Conservation (phyloP, 2,329 filamentous ascomycete species). For the Scleromitrula shiraiana region DNA sequence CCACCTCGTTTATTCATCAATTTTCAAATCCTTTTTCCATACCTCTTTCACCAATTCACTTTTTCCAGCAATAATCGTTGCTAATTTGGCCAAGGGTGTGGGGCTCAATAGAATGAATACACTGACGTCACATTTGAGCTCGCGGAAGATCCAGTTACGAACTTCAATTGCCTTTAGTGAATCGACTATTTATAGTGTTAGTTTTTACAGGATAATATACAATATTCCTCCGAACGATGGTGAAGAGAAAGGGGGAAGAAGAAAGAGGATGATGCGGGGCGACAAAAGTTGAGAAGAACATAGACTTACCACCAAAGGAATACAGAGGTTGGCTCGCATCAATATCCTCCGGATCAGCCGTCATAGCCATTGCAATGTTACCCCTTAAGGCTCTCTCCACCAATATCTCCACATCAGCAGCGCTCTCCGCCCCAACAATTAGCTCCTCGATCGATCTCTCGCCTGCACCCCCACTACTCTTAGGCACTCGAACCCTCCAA, state of each 20-base stretch:
- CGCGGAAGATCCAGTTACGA: constrained; percentile 39
- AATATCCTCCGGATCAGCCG: constrained; percentile 13
- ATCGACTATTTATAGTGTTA: constrained; percentile 31
- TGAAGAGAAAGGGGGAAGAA: not conserved
- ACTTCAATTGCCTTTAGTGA: constrained; percentile 43
- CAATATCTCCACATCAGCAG: not conserved
- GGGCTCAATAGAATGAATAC: not conserved
- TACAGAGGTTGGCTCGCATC: constrained; percentile 17
- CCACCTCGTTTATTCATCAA: not conserved
- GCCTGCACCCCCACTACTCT: not conserved
- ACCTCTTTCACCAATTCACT: not conserved
- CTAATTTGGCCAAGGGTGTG: not conserved
- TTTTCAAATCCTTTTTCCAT: not conserved
- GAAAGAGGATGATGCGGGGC: not conserved
- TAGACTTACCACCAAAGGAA: constrained; percentile 33
- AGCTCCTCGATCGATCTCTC: not conserved
- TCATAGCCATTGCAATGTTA: not conserved
- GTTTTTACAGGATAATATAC: not conserved
- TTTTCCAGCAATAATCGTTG: not conserved
- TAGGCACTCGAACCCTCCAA: not conserved
- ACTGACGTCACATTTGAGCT: constrained; percentile 34
- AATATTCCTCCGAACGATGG: not conserved
- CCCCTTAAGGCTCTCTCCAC: not conserved
- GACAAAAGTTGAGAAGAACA: not conserved
- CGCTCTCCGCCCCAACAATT: not conserved